Base-by-base conservation (phyloP, 106 monocot species). In the Allium fistulosum region DNA sequence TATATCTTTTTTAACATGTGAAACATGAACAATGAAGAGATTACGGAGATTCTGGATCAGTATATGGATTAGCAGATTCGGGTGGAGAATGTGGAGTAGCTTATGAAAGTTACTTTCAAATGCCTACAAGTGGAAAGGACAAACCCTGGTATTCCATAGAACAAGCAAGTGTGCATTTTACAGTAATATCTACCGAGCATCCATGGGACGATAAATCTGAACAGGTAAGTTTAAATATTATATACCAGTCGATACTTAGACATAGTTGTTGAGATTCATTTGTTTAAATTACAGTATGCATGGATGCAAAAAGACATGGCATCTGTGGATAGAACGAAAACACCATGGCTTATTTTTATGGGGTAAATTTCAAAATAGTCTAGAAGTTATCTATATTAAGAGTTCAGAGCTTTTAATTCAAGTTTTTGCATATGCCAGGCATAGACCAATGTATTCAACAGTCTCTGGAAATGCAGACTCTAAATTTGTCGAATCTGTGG, bases 11-110 rank as follows among this genome's bases (percentile, higher is more conserved):
- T 37, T 49, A 14, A 51, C 46, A 69, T 57, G n/a, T 55, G 22
- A 45, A 12, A 46, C 11, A 56, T 69, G 13, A 69, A 50, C 37
- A 37, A 22, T 64, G 17, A 71, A 88, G 88, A 67, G 89, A 90
- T 57, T 85, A 80, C 76, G 65, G 17, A 18, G 59, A 56, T 9
- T 83, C 89, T 3, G 89, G 85, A 22, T 90, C 89, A n/a, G 77
- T 83, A 14, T 90, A 85, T 69, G 10, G 0, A 66, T 80, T 80
- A 47, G 82, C 85, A 22, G 89, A 85, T 59, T 90, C 89, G 6
- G 89, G 89, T 17, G 89, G 89, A 53, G 89, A 90, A 70, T 90
- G 89, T 69, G 89, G 89, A 71, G 82, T 85, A 46, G 72, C 89
- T 49, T 90, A 90, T 17, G 85, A 85, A 68, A 71, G 65, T 5